Conservation (phyloP, 2,329 filamentous ascomycete species). For the Didymella exigua region DNA sequence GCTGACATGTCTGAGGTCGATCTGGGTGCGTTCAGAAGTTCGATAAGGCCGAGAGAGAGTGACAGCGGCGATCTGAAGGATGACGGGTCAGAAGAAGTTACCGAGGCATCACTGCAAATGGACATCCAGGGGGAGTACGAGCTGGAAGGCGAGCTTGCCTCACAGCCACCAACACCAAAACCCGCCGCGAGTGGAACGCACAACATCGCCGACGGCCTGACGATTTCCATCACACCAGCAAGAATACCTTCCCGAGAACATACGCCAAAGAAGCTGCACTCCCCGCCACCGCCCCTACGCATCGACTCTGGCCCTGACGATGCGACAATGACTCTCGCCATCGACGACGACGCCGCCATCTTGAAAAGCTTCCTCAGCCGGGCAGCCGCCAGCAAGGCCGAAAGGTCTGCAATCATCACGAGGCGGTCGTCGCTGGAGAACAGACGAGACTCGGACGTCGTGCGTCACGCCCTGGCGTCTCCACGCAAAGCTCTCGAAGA, state of each 20-base stretch:
- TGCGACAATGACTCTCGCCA: slow-evolving; percentile 38
- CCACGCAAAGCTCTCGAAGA: slow-evolving; percentile 53
- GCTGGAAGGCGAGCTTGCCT: slow-evolving; percentile 7
- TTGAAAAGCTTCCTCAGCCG: slow-evolving; percentile 57
- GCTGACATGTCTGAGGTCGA: slow-evolving; percentile 22
- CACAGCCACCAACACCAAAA: slow-evolving; percentile 7
- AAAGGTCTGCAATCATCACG: slow-evolving; percentile 40
- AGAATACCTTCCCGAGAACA: slow-evolving; percentile 20
- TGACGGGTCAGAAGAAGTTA: slow-evolving; percentile 28
- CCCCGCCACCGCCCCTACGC: slow-evolving; percentile 37
- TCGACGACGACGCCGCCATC: slow-evolving; percentile 56
- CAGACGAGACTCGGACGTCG: slow-evolving; percentile 54
- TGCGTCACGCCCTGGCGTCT: slow-evolving; percentile 55
- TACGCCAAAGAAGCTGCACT: slow-evolving; percentile 34
- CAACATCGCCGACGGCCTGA: slow-evolving; percentile 43
- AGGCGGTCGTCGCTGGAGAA: slow-evolving; percentile 53
- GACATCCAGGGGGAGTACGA: slow-evolving; percentile 34
- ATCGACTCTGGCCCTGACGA: slow-evolving; percentile 34
- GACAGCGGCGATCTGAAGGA: background rate
- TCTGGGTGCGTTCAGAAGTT: background rate
- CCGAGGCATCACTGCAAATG: slow-evolving; percentile 41
- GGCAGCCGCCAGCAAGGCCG: slow-evolving; percentile 55
- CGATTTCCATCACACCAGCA: slow-evolving; percentile 27
- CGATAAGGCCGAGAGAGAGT: background rate
- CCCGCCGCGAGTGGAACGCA: slow-evolving; percentile 1